Evolutionary conservation across 257 asterid genomes (phyloP).

Genomic region (Nicotiana otophora): DNA sequence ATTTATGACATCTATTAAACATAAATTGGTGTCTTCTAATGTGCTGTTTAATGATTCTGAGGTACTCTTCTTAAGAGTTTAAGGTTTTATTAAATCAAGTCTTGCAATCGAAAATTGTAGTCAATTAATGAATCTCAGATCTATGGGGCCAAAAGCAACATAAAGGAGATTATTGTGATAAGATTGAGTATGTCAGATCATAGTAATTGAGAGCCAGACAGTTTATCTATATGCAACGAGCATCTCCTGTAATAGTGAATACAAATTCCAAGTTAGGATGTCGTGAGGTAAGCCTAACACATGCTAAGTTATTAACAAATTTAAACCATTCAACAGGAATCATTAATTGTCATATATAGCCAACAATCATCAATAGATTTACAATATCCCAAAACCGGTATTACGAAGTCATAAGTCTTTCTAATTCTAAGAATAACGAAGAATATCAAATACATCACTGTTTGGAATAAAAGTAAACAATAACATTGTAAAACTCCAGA

Average conservation of each 20-base stretch:
- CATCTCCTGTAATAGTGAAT: slow-evolving; percentile 14
- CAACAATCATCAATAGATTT: too few relatives aligned
- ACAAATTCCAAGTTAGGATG: slow-evolving; percentile 4
- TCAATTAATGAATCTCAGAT: background rate
- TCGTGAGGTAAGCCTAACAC: too few relatives aligned
- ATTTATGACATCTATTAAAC: background rate
- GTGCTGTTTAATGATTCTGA: background rate
- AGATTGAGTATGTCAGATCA: background rate
- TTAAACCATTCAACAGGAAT: too few relatives aligned
- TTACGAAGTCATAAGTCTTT: too few relatives aligned
- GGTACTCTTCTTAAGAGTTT: background rate
- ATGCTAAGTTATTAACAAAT: too few relatives aligned
- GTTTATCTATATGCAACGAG: background rate
- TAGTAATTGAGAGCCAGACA: background rate
- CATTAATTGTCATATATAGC: too few relatives aligned
- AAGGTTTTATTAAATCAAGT: background rate
- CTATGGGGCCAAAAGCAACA: background rate
- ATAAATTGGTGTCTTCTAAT: background rate
- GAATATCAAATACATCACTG: too few relatives aligned
- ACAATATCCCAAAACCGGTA: too few relatives aligned
- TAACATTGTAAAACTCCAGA: too few relatives aligned
- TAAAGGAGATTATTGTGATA: background rate
- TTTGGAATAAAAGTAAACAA: too few relatives aligned
- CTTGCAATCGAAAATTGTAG: background rate
- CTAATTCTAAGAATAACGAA: too few relatives aligned